Percentiles rank a stretch among this genome's conserved stretches.
These are phyloP conservation scores for Alternaria arbusti DNA, from an alignment of 2,329 filamentous ascomycete species.

Conservation along the genomic window DNA sequence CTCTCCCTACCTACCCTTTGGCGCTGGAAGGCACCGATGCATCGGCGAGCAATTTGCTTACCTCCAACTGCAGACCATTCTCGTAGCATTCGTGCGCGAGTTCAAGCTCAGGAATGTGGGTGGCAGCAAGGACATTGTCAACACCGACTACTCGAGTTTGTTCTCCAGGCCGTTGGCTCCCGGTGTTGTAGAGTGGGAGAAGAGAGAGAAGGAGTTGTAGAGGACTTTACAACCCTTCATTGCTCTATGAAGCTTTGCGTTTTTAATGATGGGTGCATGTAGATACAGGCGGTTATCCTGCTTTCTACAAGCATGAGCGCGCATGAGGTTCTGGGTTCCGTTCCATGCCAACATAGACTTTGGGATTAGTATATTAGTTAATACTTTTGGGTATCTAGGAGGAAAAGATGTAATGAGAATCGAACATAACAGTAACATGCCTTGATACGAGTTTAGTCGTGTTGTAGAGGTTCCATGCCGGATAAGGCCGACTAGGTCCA, in stretches of 20 bases:
- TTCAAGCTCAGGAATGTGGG: slow-evolving; percentile 82
- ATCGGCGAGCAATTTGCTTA: slow-evolving; percentile 98
- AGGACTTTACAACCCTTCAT: background rate
- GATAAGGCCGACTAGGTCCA: background rate
- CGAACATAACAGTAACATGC: background rate
- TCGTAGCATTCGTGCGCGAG: slow-evolving; percentile 74
- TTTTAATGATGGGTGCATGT: slow-evolving; percentile 18
- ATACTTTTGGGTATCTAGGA: background rate
- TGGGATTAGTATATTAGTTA: background rate
- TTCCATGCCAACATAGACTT: background rate
- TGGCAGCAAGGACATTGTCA: slow-evolving; percentile 72
- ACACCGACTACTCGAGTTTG: slow-evolving; percentile 67
- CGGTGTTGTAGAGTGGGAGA: slow-evolving; percentile 75
- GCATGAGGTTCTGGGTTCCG: background rate
- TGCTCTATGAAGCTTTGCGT: background rate
- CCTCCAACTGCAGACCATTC: slow-evolving; percentile 86
- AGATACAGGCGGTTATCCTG: slow-evolving; percentile 4
- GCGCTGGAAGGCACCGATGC: slow-evolving; percentile 89
- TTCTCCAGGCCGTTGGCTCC: slow-evolving; percentile 55
- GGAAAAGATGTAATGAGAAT: background rate
- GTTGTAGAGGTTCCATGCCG: background rate
- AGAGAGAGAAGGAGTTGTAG: slow-evolving; percentile 55
- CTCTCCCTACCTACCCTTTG: slow-evolving; percentile 92
- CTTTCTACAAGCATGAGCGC: background rate
- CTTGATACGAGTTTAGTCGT: background rate